Evolutionary conservation across 371 early-diverging fungal species (phyloP).

Genomic region (Haplosporangium sp.): DNA sequence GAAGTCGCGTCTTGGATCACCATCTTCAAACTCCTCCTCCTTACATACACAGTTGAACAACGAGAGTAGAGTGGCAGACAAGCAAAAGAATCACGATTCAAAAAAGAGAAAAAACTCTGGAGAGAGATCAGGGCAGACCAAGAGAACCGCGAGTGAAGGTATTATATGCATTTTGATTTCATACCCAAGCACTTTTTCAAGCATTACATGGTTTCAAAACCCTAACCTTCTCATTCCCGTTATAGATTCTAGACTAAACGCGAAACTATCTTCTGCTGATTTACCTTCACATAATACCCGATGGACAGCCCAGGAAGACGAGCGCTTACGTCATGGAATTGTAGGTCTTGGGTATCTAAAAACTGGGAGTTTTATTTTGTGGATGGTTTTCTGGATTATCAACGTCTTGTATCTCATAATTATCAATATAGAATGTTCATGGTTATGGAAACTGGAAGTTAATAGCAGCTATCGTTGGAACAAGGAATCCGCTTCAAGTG

Average conservation of each 20-base stretch:
- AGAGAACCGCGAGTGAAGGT: constrained; percentile 46
- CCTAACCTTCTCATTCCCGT: neutral
- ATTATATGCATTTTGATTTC: neutral
- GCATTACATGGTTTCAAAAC: neutral
- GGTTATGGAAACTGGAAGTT: constrained; percentile 78
- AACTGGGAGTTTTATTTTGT: no score
- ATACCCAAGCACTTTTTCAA: neutral
- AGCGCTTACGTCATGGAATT: constrained; percentile 59
- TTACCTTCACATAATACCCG: constrained; percentile 75
- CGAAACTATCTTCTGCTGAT: constrained; percentile 64
- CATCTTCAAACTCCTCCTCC: neutral
- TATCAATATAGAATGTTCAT: constrained; percentile 56
- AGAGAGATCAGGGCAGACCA: constrained; percentile 32
- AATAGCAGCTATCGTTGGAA: constrained; percentile 65
- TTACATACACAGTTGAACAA: constrained; percentile 7
- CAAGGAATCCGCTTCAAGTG: constrained; percentile 73
- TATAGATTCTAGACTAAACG: constrained; percentile 40
- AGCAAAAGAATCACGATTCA: constrained; percentile 24
- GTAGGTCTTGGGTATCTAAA: constrained; percentile 36
- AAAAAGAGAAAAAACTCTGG: constrained; percentile 44
- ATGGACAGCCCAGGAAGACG: constrained; percentile 64
- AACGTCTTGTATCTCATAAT: no score
- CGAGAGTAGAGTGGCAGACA: neutral
- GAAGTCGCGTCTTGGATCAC: neutral
- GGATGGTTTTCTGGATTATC: no score